phyloP scores from a whole-genome alignment of 345 rosid genomes.

The Hevea brasiliensis region DNA sequence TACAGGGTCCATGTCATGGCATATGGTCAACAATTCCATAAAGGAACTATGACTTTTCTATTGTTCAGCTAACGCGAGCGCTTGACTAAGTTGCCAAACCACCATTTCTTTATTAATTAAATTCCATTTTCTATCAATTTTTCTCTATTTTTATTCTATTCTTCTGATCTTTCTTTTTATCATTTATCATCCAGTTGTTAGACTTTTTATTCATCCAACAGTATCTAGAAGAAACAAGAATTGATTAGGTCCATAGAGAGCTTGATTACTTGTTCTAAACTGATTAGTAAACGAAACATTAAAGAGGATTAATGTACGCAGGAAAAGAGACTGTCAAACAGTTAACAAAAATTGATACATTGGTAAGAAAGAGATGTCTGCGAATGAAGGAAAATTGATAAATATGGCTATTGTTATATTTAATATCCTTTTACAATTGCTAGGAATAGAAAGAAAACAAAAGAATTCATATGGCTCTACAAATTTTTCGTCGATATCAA shows the following conservation, averaged over 20 bases:
- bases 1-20: neutral
- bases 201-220: no score
- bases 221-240: neutral
- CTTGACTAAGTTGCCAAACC: neutral
- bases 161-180: no score
- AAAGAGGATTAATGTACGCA: no score
- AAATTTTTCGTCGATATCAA: neutral
- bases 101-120: neutral
- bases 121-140: no score
- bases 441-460: neutral
- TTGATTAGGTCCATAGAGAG: neutral
- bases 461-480: constrained; percentile 2
- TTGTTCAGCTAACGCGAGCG: neutral
- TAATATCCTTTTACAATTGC: neutral
- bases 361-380: no score
- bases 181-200: no score
- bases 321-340: no score
- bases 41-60: neutral
- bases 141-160: no score
- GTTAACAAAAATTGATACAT: no score
- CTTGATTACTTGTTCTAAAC: no score
- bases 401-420: neutral
- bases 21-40: neutral
- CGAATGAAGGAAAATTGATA: neutral
- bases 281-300: no score